Evolutionary conservation across 331 rosid genomes (phyloP), one percentile per base, ranked within the genome.

Genomic region (Pyracantha coccinea): DNA sequence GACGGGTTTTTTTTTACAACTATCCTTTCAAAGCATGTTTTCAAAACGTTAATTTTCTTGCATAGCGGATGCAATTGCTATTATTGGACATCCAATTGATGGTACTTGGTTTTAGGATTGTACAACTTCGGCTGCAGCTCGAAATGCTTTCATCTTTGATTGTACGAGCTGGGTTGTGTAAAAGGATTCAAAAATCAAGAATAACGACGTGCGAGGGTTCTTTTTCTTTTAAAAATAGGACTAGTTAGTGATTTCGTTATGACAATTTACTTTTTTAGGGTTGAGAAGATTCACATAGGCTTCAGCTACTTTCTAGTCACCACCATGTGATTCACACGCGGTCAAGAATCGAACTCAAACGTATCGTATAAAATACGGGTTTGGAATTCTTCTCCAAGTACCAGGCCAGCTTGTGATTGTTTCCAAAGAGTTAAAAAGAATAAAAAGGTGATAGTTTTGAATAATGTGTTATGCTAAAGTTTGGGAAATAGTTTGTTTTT

Each of bases 221-320:
- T 35, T 35, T 35, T 9, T 35, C 13, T 35, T 9, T 35, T 9
- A 9, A 35, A 35, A 35, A 35, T 35, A 0, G 0, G 14, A 38
- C 4, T 38, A 9, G 0, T 38, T 2, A 0, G 1, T 38, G 4
- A 3, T 38, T 38, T 1, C 0, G 4, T 0, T 0, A 10, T 1
- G 1, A 38, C 1, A 38, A 3, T 38, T 38, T 1, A 38, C 1
- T 0, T 38, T 38, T 10, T 3, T 0, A 0, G 2, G 1, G 4
- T 2, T 2, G 0, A 35, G 1, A 38, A 38, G 14, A 38, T 38
- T 38, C 4, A 38, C 0, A 33, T 38, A 38, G 0, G 45, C 4
- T 38, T 2, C 4, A 38, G 1, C 45, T 1, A 1, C 2, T 0
- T 33, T 33, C 10, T 0, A 0, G 12, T 2, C 12, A 2, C 44